These are phyloP conservation scores for Tarenaya hassleriana DNA, from an alignment of 345 rosid species.

Conservation along the genomic window DNA sequence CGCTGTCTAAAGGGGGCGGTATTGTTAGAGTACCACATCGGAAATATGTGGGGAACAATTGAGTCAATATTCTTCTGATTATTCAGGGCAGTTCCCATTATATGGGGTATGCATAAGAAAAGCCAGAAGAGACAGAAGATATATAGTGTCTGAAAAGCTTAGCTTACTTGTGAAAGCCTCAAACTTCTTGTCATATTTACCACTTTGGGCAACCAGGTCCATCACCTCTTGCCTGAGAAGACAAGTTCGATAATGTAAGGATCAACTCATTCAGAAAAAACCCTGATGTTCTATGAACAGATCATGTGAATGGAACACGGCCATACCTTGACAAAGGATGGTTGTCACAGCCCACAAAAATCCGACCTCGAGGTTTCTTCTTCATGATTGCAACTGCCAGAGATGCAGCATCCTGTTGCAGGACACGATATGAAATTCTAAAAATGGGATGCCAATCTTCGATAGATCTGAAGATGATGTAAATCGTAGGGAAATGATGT, in stretches of 20 bases:
- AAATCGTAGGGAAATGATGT: too few relatives aligned
- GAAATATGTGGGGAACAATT: too few relatives aligned
- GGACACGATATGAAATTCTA: background rate
- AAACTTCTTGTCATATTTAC: constrained; percentile 64
- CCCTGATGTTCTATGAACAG: too few relatives aligned
- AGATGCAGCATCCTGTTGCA: constrained; percentile 90
- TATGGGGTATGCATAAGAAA: background rate
- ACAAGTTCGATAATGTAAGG: background rate
- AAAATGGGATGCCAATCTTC: too few relatives aligned
- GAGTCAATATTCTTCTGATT: too few relatives aligned
- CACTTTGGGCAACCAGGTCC: constrained; percentile 76
- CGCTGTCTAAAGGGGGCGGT: too few relatives aligned
- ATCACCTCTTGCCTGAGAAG: constrained; percentile 76
- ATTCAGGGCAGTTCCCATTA: background rate
- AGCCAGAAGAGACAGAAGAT: constrained; percentile 9
- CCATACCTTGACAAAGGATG: constrained; percentile 84
- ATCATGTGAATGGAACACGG: too few relatives aligned
- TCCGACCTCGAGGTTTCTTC: constrained; percentile 53
- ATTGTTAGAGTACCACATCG: too few relatives aligned
- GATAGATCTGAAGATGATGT: too few relatives aligned
- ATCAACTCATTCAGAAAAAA: constrained; percentile 1
- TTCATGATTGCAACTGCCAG: constrained; percentile 70
- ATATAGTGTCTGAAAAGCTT: too few relatives aligned
- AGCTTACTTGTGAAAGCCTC: constrained; percentile 70
- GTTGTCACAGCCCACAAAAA: constrained; percentile 94